Evolutionary conservation across 768 basidiomycete species (phyloP), one percentile per base, ranked within the genome.

Genomic region (Tulasnella sp.): DNA sequence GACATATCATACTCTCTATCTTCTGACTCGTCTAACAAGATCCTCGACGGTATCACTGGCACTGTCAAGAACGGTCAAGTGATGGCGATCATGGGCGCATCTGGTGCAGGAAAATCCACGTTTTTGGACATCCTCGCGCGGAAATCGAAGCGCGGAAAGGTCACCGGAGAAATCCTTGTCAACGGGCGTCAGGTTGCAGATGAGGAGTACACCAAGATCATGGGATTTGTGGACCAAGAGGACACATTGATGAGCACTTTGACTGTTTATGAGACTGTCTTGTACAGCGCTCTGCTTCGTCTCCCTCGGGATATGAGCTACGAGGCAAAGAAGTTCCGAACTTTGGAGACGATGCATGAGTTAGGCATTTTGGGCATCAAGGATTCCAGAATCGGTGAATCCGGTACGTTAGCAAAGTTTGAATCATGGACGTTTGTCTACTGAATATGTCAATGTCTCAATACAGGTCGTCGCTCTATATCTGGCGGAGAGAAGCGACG

Each of bases 151-250:
- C 77, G 84, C 12, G 96, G 96, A 0, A 59, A 66, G 1, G 86
- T 93, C 5, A 69, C 71, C 34, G 93, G 93, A 2, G 77, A 76
- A 27, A 85, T 84, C 38, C 78, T 90, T 19, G 83, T 97, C 53
- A 98, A 98, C 66, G 93, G 94, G 0, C 77, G 89, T 2, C 77
- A 78, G 60, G 84, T 94, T 24, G 74, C 75, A 45, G 77, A 89
- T 69, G 71, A 75, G 24, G 80, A 86, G 68, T 96, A 90, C 75
- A 84, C 82, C 69, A 80, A 82, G 34, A 85, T 97, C 4, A 82
- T 86, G 63, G 96, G 96, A 29, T 99, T 88, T 64, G 96, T 99
- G 45, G 94, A 99, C 68, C 96, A 99, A 71, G 96, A 98, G 70
- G 96, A 99, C 70, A 96, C 92, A 9, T 72, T 99, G 63, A 94